These are phyloP conservation scores for Coniosporium apollinis DNA, from an alignment of 495 filamentous ascomycete genomes.

Conservation along the genomic window DNA sequence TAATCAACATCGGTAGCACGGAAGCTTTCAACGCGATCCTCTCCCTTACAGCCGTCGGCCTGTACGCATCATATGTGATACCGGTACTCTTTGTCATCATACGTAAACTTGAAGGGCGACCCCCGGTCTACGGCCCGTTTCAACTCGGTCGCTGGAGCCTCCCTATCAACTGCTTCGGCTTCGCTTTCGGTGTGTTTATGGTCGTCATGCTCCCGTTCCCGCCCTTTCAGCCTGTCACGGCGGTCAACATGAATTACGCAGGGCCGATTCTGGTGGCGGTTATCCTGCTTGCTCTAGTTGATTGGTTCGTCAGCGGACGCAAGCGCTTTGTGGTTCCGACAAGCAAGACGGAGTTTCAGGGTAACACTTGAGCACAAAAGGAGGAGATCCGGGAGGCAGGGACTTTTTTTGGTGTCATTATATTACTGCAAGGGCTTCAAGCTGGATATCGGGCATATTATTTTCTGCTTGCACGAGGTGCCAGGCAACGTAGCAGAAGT, in stretches of 20 bases:
- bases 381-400: too few species aligned
- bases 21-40: constrained; percentile 8
- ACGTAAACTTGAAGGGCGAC: constrained; percentile 2
- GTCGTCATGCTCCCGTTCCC: constrained; percentile 1
- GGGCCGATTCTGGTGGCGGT: constrained; percentile 1
- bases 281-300: neutral
- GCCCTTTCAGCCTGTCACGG: neutral
- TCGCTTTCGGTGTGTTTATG: neutral
- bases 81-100: constrained; percentile 4
- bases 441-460: too few species aligned
- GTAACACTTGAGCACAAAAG: too few species aligned
- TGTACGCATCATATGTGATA: constrained; percentile 5
- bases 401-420: too few species aligned
- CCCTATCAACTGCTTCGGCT: constrained; percentile 4
- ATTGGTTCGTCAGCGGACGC: neutral
- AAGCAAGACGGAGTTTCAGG: neutral
- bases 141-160: constrained; percentile 4
- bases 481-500: too few species aligned
- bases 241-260: neutral
- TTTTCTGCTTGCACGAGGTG: too few species aligned
- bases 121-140: constrained; percentile 7
- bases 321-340: constrained; percentile 1
- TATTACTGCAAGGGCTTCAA: too few species aligned
- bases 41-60: constrained; percentile 20
- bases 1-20: constrained; percentile 31